Evolutionary conservation across 768 basidiomycete genomes (phyloP).

Genomic region (Auricularia sp.): DNA sequence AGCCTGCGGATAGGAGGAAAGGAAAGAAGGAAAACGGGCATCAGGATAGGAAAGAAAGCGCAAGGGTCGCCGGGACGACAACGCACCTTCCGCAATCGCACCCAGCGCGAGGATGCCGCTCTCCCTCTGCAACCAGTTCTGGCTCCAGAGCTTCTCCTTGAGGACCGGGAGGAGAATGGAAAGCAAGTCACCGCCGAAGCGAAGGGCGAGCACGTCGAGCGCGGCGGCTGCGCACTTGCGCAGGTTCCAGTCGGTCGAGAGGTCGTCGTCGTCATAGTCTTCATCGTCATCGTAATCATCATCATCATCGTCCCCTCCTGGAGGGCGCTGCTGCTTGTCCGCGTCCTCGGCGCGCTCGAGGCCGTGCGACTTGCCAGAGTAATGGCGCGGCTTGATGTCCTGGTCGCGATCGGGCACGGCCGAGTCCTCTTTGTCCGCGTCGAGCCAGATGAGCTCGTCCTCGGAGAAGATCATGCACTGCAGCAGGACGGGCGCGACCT

Average conservation of each 20-base stretch:
- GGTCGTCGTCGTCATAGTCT: constrained; percentile 91
- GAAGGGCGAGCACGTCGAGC: constrained; percentile 89
- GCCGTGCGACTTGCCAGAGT: constrained; percentile 76
- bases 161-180: constrained; percentile 80
- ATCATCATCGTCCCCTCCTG: constrained; percentile 75
- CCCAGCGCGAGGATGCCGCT: constrained; percentile 93
- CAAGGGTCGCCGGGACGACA: background rate
- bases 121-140: constrained; percentile 90
- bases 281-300: constrained; percentile 83
- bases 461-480: constrained; percentile 97
- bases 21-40: background rate
- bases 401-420: constrained; percentile 85
- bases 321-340: constrained; percentile 33
- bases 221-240: constrained; percentile 98
- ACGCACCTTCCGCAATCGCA: constrained; percentile 93
- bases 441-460: constrained; percentile 90
- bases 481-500: constrained; percentile 89
- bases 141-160: constrained; percentile 88
- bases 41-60: background rate
- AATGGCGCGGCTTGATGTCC: constrained; percentile 95
- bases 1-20: constrained; percentile 43
- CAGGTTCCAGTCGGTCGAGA: constrained; percentile 97
- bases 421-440: constrained; percentile 72
- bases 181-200: constrained; percentile 82
- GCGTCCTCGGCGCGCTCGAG: constrained; percentile 58